Conservation (phyloP, 2,329 filamentous ascomycete species). For the Phialophora expanda region DNA sequence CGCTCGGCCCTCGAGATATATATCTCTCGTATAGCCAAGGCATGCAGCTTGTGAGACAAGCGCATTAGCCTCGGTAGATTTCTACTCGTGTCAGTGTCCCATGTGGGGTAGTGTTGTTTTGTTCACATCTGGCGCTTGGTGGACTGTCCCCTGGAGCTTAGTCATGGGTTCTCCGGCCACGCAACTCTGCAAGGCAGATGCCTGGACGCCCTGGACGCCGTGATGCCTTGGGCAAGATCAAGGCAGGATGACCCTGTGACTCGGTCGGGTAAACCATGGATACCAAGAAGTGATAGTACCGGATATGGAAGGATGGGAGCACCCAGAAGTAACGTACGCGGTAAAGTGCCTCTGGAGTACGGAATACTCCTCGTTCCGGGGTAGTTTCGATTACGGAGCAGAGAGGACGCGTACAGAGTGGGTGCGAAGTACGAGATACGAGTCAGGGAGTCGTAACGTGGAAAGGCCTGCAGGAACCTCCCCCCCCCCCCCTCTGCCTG, state of each 20-base stretch:
- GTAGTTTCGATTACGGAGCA: too few species aligned
- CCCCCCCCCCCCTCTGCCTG: too few species aligned
- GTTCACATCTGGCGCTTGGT: neutral
- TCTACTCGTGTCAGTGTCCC: neutral
- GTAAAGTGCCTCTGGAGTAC: too few species aligned
- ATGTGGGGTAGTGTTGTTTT: neutral
- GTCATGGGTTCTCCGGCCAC: neutral
- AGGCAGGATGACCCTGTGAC: neutral
- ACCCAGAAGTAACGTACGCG: too few species aligned
- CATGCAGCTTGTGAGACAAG: neutral
- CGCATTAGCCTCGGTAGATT: constrained; percentile 10
- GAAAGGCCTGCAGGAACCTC: too few species aligned
- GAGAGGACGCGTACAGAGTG: too few species aligned
- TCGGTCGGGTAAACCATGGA: neutral
- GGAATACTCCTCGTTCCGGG: too few species aligned
- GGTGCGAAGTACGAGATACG: too few species aligned
- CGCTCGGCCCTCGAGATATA: neutral
- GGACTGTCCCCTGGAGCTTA: neutral
- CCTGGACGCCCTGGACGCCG: neutral
- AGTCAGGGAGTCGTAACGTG: too few species aligned
- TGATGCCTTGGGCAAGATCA: neutral
- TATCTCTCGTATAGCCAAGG: neutral
- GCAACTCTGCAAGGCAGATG: neutral
- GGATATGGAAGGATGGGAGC: neutral
- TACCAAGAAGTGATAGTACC: neutral